A percentile compares a stretch with the other conserved stretches of the same genome.
Conservation (phyloP, 768 basidiomycete genomes). For the Tephrocybe sp. region DNA sequence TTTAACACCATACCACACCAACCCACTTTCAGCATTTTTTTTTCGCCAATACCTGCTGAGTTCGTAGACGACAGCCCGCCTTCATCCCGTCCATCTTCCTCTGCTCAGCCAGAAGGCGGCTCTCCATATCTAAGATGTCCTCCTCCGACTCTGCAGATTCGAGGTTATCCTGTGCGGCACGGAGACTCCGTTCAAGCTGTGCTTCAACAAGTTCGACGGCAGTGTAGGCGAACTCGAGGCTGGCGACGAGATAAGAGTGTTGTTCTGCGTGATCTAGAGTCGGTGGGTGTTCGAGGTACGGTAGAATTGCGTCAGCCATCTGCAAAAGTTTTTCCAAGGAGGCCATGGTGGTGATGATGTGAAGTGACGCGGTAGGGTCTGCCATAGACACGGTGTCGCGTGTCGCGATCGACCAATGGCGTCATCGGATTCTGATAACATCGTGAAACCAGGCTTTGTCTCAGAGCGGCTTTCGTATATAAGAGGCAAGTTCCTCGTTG, state of each 20-base stretch:
- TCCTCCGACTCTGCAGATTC: slow-evolving; percentile 4
- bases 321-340: slow-evolving; percentile 7
- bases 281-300: slow-evolving; percentile 10
- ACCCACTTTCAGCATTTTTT: slow-evolving; percentile 1
- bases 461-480: neutral
- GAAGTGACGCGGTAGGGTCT: too few species aligned
- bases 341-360: slow-evolving; percentile 7
- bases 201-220: slow-evolving; percentile 17
- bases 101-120: slow-evolving; percentile 9
- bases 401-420: neutral
- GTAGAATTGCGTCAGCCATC: slow-evolving; percentile 13
- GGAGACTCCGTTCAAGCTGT: slow-evolving; percentile 12
- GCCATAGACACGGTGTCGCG: neutral
- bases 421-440: neutral
- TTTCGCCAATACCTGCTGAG: slow-evolving; percentile 1
- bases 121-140: slow-evolving; percentile 14
- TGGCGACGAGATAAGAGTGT: slow-evolving; percentile 12
- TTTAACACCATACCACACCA: too few species aligned
- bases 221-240: slow-evolving; percentile 16
- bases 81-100: slow-evolving; percentile 16
- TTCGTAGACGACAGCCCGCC: slow-evolving; percentile 1
- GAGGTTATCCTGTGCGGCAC: slow-evolving; percentile 11
- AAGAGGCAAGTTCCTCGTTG: neutral
- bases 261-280: slow-evolving; percentile 1
- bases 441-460: neutral